Conservation (phyloP, 495 filamentous ascomycete species). For the Trichoderma orchidacearum region DNA sequence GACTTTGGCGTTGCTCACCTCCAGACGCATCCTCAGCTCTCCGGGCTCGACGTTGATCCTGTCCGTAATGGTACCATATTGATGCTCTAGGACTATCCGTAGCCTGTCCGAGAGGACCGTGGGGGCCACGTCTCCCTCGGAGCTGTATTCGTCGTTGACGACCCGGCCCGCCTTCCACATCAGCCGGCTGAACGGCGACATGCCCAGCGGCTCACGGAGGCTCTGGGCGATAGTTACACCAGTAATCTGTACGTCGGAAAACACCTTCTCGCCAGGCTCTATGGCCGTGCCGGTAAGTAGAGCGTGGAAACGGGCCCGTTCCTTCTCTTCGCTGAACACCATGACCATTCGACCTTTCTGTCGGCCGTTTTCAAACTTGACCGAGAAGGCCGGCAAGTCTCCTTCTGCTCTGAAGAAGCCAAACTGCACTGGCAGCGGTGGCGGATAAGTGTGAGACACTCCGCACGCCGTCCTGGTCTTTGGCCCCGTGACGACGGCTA, state of each 20-base stretch:
- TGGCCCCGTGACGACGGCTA: constrained; percentile 61
- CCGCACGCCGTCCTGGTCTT: constrained; percentile 62
- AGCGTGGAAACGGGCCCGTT: constrained; percentile 52
- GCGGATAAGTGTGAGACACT: constrained; percentile 48
- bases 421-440: constrained; percentile 53
- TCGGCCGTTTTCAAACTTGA: constrained; percentile 56
- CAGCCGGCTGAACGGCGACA: constrained; percentile 30
- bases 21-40: constrained; percentile 50
- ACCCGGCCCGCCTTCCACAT: constrained; percentile 33
- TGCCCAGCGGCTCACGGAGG: constrained; percentile 20
- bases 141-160: constrained; percentile 39
- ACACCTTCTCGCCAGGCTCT: constrained; percentile 43
- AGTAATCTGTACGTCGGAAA: constrained; percentile 46
- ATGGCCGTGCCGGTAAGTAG: constrained; percentile 54
- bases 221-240: constrained; percentile 50
- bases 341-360: constrained; percentile 53
- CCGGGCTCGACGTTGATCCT: constrained; percentile 65
- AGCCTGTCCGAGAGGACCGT: constrained; percentile 59
- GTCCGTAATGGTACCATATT: constrained; percentile 58
- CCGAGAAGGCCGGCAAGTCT: constrained; percentile 49
- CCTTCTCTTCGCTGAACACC: constrained; percentile 55
- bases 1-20: constrained; percentile 43
- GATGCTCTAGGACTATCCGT: constrained; percentile 51
- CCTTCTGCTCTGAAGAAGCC: constrained; percentile 54
- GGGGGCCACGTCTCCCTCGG: constrained; percentile 24